Conservation (phyloP, 257 asterid species). For the Solanum piurae region DNA sequence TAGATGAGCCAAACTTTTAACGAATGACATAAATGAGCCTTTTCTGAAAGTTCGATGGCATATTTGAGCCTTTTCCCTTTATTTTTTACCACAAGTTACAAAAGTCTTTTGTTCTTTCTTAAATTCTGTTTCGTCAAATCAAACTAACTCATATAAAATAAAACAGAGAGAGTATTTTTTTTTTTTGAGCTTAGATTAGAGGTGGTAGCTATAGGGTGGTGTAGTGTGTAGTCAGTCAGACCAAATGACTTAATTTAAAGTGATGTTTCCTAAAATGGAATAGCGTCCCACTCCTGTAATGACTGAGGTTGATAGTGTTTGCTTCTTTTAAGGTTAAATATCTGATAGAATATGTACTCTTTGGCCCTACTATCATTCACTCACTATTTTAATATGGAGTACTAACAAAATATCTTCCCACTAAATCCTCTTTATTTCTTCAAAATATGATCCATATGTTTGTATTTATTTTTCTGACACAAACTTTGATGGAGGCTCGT, state of each 20-base stretch:
- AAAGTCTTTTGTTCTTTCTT: too few species aligned
- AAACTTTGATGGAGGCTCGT: neutral
- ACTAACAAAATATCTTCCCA: neutral
- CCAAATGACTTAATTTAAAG: conserved; percentile 25
- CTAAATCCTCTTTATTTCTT: neutral
- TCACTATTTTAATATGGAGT: neutral
- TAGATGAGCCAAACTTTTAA: too few species aligned
- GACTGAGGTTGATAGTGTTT: conserved; percentile 34
- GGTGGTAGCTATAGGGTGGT: neutral
- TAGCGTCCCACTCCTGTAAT: conserved; percentile 21
- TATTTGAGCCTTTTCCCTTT: too few species aligned
- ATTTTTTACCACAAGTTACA: too few species aligned
- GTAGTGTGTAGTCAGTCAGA: conserved; percentile 6
- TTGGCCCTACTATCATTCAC: conserved; percentile 18
- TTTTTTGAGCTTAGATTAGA: neutral
- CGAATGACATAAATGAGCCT: too few species aligned
- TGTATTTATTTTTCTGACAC: neutral
- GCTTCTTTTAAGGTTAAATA: conserved; percentile 14
- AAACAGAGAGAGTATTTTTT: neutral
- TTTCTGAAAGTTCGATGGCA: too few species aligned
- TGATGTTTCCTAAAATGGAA: conserved; percentile 26
- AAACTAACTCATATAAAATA: neutral
- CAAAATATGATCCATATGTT: neutral
- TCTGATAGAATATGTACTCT: conserved; percentile 29
- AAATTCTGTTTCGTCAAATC: too few species aligned